phyloP scores from a whole-genome alignment of 352 stramenopile species.

The Phytophthora pisi region DNA sequence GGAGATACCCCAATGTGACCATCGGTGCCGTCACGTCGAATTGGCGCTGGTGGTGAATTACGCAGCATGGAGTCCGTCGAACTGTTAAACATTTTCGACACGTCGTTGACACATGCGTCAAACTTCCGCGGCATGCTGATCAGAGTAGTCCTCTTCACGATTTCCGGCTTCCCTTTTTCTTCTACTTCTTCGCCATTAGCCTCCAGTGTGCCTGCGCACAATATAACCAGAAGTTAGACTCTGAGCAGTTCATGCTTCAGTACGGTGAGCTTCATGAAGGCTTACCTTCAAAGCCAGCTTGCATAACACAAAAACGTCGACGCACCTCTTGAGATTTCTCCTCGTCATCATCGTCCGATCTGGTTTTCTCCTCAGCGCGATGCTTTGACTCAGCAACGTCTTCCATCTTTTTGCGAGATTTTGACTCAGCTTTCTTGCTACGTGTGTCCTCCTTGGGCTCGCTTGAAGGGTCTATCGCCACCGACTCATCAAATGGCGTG shows the following conservation, averaged over 20 bases:
- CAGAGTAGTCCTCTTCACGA: slow-evolving; percentile 8
- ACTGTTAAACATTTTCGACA: not conserved
- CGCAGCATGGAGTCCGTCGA: slow-evolving; percentile 9
- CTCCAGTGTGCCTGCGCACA: slow-evolving; percentile 4
- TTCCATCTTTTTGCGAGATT: not conserved
- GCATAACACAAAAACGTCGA: slow-evolving; percentile 24
- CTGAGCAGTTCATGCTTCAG: not conserved
- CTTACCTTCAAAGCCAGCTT: slow-evolving; percentile 23
- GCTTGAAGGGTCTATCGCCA: not conserved
- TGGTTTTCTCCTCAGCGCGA: not conserved
- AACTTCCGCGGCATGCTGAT: slow-evolving; percentile 25
- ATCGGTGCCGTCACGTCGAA: not conserved
- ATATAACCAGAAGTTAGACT: not conserved
- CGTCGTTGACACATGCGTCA: slow-evolving; percentile 2
- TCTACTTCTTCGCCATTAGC: slow-evolving; percentile 4
- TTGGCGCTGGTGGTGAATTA: not conserved
- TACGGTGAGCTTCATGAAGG: slow-evolving; percentile 11
- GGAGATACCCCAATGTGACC: not conserved
- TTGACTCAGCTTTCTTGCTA: slow-evolving; percentile 8
- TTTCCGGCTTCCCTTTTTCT: not conserved
- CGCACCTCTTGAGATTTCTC: slow-evolving; percentile 20
- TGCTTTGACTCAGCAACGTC: slow-evolving; percentile 6
- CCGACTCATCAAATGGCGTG: slow-evolving; percentile 10
- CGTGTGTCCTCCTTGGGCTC: slow-evolving; percentile 4
- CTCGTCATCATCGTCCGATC: slow-evolving; percentile 6